Percentiles rank a stretch among this genome's conserved stretches.
These are phyloP conservation scores for Petrea volubilis DNA, from an alignment of 257 asterid genomes.

Conservation along the genomic window DNA sequence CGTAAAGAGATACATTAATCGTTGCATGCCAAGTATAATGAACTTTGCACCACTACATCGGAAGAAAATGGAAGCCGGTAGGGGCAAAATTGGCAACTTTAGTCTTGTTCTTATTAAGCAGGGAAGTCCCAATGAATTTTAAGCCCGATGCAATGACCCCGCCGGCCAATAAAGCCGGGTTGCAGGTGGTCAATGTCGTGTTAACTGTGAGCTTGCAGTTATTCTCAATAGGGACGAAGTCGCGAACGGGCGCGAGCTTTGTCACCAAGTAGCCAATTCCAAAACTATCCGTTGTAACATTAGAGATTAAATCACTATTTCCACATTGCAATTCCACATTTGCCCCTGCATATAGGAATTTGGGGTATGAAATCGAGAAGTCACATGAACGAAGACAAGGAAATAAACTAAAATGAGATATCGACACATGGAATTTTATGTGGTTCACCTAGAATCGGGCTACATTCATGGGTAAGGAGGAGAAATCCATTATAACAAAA, in stretches of 20 bases:
- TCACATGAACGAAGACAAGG: too few relatives aligned
- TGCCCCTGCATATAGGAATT: conserved; percentile 1
- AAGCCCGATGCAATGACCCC: background rate
- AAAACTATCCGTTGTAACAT: background rate
- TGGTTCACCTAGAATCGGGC: too few relatives aligned
- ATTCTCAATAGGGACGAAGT: conserved; percentile 9
- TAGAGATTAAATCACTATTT: background rate
- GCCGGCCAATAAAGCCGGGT: background rate
- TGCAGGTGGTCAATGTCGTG: conserved; percentile 11
- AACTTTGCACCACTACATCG: background rate
- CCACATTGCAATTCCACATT: conserved; percentile 13
- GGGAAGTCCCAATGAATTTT: background rate
- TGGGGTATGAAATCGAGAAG: too few relatives aligned
- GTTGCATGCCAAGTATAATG: background rate
- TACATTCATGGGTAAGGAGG: too few relatives aligned
- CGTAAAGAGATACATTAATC: too few relatives aligned
- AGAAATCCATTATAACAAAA: too few relatives aligned
- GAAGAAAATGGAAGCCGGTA: conserved; percentile 3
- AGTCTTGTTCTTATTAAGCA: background rate
- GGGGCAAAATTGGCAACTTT: conserved; percentile 19
- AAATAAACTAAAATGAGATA: too few relatives aligned
- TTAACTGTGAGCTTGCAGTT: conserved; percentile 1
- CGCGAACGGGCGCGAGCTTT: background rate
- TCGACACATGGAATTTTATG: too few relatives aligned
- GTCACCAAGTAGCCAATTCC: conserved; percentile 12